Conservation (phyloP, 2,329 filamentous ascomycete species). For the Colletotrichum lini region DNA sequence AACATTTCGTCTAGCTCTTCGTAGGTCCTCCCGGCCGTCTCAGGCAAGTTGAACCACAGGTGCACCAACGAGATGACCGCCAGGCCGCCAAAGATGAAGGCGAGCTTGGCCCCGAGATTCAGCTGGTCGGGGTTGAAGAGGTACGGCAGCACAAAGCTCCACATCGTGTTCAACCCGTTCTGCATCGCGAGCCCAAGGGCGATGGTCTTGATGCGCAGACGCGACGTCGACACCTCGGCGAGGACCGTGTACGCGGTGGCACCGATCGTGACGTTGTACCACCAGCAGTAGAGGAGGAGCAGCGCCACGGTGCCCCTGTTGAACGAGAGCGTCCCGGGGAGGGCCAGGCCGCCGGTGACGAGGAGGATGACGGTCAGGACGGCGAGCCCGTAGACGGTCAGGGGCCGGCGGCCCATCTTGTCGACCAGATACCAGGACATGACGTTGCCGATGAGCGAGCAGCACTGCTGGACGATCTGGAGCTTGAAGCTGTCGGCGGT, state of each 20-base stretch:
- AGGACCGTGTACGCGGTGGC: slow-evolving; percentile 56
- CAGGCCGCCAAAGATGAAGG: slow-evolving; percentile 57
- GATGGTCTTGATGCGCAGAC: slow-evolving; percentile 57
- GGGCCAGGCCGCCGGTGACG: slow-evolving; percentile 51
- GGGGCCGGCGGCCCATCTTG: slow-evolving; percentile 52
- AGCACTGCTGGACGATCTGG: slow-evolving; percentile 56
- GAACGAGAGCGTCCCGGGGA: slow-evolving; percentile 46
- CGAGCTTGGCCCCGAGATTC: slow-evolving; percentile 56
- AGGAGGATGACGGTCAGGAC: slow-evolving; percentile 57
- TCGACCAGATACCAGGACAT: slow-evolving; percentile 57
- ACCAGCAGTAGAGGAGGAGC: slow-evolving; percentile 56
- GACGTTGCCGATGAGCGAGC: slow-evolving; percentile 57
- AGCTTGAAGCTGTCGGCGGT: slow-evolving; percentile 54
- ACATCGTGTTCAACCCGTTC: slow-evolving; percentile 45
- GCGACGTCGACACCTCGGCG: slow-evolving; percentile 55
- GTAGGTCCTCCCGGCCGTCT: slow-evolving; percentile 47
- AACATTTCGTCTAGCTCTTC: slow-evolving; percentile 50
- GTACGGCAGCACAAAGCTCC: slow-evolving; percentile 44
- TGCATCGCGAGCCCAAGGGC: slow-evolving; percentile 54
- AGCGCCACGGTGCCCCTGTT: slow-evolving; percentile 52
- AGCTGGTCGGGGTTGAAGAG: slow-evolving; percentile 46
- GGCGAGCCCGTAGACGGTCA: slow-evolving; percentile 54
- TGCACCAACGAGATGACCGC: slow-evolving; percentile 50
- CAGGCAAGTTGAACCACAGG: slow-evolving; percentile 55
- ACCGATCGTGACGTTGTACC: slow-evolving; percentile 58